phyloP scores from a whole-genome alignment of 2,329 filamentous ascomycete species.

The Ambrosiella cleistominuta region DNA sequence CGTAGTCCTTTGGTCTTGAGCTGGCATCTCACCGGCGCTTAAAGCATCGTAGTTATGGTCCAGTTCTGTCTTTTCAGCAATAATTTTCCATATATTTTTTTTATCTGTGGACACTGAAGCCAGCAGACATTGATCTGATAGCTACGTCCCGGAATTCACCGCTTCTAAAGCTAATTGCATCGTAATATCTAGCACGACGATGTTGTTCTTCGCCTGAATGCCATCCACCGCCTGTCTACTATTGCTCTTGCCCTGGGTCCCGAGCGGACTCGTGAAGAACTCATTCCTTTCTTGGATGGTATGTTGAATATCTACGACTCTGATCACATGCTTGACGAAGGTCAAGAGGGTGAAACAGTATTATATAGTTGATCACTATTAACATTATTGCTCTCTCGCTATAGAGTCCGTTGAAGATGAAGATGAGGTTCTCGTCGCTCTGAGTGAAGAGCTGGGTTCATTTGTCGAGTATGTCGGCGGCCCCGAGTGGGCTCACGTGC shows the following conservation, averaged over 20 bases:
- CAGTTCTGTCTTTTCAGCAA: neutral
- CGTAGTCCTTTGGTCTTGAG: neutral
- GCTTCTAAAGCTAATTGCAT: neutral
- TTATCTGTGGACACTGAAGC: neutral
- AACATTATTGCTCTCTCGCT: conserved; percentile 17
- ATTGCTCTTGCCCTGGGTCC: conserved; percentile 92
- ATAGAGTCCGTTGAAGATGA: conserved; percentile 97
- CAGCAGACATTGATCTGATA: too few relatives aligned
- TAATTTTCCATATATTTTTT: neutral
- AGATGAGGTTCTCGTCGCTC: conserved; percentile 89
- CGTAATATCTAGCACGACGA: conserved; percentile 63
- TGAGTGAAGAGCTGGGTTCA: conserved; percentile 89
- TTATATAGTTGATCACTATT: conserved; percentile 13
- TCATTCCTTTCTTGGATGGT: conserved; percentile 99
- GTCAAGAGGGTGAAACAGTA: too few relatives aligned
- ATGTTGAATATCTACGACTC: conserved; percentile 24
- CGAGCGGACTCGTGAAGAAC: conserved; percentile 92
- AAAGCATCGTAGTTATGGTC: neutral
- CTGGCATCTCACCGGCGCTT: neutral
- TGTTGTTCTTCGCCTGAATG: conserved; percentile 92
- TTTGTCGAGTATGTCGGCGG: conserved; percentile 98
- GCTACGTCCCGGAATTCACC: too few relatives aligned
- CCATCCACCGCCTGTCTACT: conserved; percentile 92
- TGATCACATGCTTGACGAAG: neutral
- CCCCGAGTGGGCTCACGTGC: conserved; percentile 82